These are phyloP conservation scores for Rubroshorea leprosula DNA, from an alignment of 345 rosid species.

Conservation along the genomic window DNA sequence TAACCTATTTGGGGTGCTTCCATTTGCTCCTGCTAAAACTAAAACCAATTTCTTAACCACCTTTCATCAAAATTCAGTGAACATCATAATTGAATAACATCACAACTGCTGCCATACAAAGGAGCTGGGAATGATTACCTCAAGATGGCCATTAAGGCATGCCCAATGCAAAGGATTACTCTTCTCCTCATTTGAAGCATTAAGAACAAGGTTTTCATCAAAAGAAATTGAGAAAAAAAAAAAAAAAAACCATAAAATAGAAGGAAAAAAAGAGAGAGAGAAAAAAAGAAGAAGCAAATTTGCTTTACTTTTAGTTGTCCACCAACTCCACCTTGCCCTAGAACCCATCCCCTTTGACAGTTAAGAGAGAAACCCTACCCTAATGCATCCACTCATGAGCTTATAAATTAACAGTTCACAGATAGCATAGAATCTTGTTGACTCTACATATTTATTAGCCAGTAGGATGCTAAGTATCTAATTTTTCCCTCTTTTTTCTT, in stretches of 20 bases:
- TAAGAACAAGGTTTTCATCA: constrained; percentile 19
- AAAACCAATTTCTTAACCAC: constrained; percentile 68
- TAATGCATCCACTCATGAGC: no score
- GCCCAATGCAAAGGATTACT: constrained; percentile 94
- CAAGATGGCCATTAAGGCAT: constrained; percentile 75
- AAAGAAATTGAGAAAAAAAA: background rate
- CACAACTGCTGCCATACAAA: background rate
- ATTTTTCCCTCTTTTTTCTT: no score
- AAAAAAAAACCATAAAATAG: background rate
- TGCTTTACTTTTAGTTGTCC: background rate
- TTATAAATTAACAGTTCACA: no score
- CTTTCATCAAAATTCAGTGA: constrained; percentile 29
- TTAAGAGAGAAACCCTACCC: no score
- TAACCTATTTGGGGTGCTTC: constrained; percentile 67
- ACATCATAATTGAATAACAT: background rate
- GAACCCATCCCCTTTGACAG: no score
- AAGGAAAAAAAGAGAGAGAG: background rate
- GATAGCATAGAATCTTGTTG: no score
- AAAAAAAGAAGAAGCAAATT: background rate
- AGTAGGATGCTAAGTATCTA: no score
- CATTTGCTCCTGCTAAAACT: constrained; percentile 66
- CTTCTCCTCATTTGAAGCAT: constrained; percentile 65
- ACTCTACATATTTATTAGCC: no score
- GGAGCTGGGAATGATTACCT: constrained; percentile 37
- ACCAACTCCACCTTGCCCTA: background rate